Evolutionary conservation across 345 rosid species (phyloP).

Genomic region (Streptanthus diversifolius): DNA sequence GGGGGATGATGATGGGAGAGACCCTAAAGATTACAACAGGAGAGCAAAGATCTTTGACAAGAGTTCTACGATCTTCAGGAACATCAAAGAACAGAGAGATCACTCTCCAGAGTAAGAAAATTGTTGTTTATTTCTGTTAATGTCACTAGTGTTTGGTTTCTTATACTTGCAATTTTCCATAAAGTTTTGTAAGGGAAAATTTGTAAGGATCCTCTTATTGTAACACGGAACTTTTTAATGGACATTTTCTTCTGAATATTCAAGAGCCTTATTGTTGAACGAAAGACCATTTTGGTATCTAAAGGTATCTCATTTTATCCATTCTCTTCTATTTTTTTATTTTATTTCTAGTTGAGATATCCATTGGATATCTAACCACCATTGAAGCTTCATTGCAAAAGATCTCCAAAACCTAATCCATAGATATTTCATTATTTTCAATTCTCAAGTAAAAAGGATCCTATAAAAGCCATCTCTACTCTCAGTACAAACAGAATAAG

Average conservation of each 20-base stretch:
- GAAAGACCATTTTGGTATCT: too few species aligned
- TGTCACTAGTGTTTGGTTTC: conserved; percentile 4
- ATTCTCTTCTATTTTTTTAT: too few species aligned
- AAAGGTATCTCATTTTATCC: too few species aligned
- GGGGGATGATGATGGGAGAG: conserved; percentile 74
- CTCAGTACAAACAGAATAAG: background rate
- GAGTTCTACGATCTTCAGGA: conserved; percentile 61
- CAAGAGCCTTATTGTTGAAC: too few species aligned
- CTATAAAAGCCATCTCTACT: background rate
- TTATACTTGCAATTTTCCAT: background rate
- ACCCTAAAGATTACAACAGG: conserved; percentile 63
- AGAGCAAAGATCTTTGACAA: conserved; percentile 78
- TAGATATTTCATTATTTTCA: background rate
- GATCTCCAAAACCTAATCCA: background rate
- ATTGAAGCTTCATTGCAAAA: background rate
- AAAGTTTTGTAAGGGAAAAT: background rate
- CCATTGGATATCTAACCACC: too few species aligned
- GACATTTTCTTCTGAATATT: background rate
- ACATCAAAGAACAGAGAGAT: conserved; percentile 44
- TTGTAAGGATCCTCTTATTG: background rate
- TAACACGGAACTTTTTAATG: conserved; percentile 11
- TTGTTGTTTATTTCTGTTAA: background rate
- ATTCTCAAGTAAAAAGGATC: background rate
- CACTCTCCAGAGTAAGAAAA: conserved; percentile 2
- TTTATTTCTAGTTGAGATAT: too few species aligned